phyloP scores from a whole-genome alignment of 352 stramenopile species.

The Phytophthora europaea region DNA sequence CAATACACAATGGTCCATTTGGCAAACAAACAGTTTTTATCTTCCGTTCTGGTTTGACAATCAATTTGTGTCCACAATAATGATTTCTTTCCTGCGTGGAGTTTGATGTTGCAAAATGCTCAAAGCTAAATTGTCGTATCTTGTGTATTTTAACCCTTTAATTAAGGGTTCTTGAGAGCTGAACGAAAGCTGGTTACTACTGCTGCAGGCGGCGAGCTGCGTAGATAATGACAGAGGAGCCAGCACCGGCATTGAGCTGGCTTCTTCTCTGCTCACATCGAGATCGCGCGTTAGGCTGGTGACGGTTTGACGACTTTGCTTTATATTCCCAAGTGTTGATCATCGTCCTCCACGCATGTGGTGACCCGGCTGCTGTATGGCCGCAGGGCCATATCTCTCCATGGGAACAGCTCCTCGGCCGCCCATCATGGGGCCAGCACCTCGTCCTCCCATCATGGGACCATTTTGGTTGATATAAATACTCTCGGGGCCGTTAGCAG shows the following conservation, averaged over 20 bases:
- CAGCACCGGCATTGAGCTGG: constrained; percentile 19
- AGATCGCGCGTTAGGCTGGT: constrained; percentile 32
- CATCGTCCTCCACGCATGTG: constrained; percentile 72
- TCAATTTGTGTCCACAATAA: neutral
- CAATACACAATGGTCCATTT: constrained; percentile 52
- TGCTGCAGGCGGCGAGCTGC: too few relatives aligned
- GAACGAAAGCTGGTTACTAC: too few relatives aligned
- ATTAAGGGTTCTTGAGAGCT: too few relatives aligned
- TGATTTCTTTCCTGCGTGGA: too few relatives aligned
- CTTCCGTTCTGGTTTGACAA: neutral
- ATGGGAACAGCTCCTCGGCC: constrained; percentile 30
- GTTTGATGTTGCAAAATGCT: too few relatives aligned
- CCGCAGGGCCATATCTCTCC: constrained; percentile 57
- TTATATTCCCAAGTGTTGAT: constrained; percentile 28
- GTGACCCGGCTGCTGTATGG: constrained; percentile 50
- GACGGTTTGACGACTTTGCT: constrained; percentile 34
- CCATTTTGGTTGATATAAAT: constrained; percentile 66
- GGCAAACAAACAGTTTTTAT: constrained; percentile 27
- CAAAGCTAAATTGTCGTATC: too few relatives aligned
- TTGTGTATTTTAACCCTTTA: too few relatives aligned
- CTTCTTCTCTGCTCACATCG: constrained; percentile 36
- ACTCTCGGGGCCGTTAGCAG: constrained; percentile 57
- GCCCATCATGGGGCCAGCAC: constrained; percentile 31
- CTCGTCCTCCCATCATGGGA: constrained; percentile 42
- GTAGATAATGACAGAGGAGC: constrained; percentile 17